Conservation (phyloP, 1,284 basidiomycete genomes). For the Heterobasidion parviporum region DNA sequence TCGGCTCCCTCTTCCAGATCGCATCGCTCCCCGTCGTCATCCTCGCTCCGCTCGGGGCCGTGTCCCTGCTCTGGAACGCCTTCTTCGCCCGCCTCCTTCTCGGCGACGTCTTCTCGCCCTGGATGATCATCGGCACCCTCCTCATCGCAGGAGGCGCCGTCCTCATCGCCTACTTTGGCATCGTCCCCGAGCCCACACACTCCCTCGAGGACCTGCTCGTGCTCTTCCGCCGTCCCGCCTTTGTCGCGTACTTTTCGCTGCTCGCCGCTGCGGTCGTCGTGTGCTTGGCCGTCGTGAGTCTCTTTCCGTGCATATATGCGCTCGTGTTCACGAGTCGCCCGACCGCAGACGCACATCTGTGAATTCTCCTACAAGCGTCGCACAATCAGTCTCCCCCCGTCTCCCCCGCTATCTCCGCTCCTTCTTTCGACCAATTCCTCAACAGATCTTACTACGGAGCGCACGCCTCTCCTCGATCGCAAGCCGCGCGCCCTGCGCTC, state of each 20-base stretch:
- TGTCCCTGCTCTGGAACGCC: conserved; percentile 92
- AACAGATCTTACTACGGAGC: conserved; percentile 39
- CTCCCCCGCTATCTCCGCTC: conserved; percentile 25
- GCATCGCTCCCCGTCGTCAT: conserved; percentile 91
- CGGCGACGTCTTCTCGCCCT: conserved; percentile 79
- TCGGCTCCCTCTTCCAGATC: conserved; percentile 93
- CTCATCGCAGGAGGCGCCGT: conserved; percentile 87
- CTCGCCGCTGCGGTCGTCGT: conserved; percentile 58
- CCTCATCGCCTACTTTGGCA: conserved; percentile 87
- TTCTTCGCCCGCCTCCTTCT: conserved; percentile 85
- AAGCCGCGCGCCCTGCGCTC: conserved; percentile 22
- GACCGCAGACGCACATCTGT: conserved; percentile 42
- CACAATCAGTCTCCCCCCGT: conserved; percentile 18
- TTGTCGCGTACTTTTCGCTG: conserved; percentile 75
- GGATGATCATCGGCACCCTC: conserved; percentile 80
- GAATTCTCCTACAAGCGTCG: conserved; percentile 39
- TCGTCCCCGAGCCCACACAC: conserved; percentile 88
- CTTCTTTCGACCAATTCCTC: conserved; percentile 23
- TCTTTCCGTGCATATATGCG: neutral
- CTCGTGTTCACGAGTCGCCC: conserved; percentile 1
- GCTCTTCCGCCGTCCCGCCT: conserved; percentile 74
- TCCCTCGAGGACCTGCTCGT: conserved; percentile 80
- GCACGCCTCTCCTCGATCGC: conserved; percentile 50
- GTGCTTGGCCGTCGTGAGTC: conserved; percentile 49
- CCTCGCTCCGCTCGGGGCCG: conserved; percentile 87